Conservation (phyloP, 2,329 filamentous ascomycete species). For the Chrysoporthe austroafricana region DNA sequence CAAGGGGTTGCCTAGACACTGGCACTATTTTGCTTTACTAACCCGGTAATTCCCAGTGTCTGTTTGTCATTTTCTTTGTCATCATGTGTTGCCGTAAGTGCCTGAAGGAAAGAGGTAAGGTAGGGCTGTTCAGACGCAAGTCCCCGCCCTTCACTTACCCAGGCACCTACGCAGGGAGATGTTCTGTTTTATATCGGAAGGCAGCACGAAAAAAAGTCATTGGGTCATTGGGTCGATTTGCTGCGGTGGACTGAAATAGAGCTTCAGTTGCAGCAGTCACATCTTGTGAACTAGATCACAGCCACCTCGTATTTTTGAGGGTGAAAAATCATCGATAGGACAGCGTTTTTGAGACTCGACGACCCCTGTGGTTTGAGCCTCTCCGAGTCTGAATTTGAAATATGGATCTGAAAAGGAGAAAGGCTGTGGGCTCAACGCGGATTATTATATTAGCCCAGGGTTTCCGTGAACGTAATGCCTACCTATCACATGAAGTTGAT, state of each 20-base stretch:
- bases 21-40: constrained; percentile 25
- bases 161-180: constrained; percentile 4
- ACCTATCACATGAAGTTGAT: not conserved
- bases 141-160: constrained; percentile 9
- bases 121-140: not conserved
- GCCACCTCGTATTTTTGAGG: not conserved
- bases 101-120: constrained; percentile 15
- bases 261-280: constrained; percentile 1
- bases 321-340: not conserved
- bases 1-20: constrained; percentile 25
- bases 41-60: constrained; percentile 24
- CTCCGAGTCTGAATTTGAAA: not conserved
- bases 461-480: not conserved
- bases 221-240: constrained; percentile 11
- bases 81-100: not conserved
- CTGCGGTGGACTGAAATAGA: constrained; percentile 7
- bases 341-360: not conserved
- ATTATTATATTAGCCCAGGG: not conserved
- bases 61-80: constrained; percentile 14
- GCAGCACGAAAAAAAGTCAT: constrained; percentile 27
- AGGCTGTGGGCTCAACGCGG: not conserved
- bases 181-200: not conserved
- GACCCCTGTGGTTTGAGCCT: not conserved
- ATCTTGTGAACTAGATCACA: constrained; percentile 14
- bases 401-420: not conserved